A percentile compares a stretch with the other conserved stretches of the same genome.
Conservation (phyloP, 768 basidiomycete genomes). For the Boletus sensibilis region DNA sequence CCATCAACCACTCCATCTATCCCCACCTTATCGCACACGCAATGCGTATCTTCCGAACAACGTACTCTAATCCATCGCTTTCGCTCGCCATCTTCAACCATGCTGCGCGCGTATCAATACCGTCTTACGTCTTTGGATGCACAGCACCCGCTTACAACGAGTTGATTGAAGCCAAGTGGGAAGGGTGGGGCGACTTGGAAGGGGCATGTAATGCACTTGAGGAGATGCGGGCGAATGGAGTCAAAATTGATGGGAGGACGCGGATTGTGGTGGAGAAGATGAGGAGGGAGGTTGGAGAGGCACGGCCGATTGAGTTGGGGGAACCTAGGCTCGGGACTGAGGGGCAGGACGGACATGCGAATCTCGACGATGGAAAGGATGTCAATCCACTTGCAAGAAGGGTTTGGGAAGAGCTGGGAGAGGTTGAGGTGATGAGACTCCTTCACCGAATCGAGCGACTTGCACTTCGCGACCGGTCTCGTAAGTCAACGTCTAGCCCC, state of each 20-base stretch:
- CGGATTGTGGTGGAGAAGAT: conserved; percentile 60
- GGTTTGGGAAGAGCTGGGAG: conserved; percentile 41
- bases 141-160: conserved; percentile 88
- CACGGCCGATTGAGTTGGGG: conserved; percentile 43
- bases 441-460: conserved; percentile 52
- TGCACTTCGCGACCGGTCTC: conserved; percentile 25
- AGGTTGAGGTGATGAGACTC: conserved; percentile 51
- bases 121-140: conserved; percentile 88
- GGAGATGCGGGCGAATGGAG: conserved; percentile 83
- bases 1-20: conserved; percentile 64
- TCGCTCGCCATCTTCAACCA: conserved; percentile 82
- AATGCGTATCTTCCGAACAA: conserved; percentile 76
- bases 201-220: conserved; percentile 70
- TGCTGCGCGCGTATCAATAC: conserved; percentile 68
- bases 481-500: conserved; percentile 10
- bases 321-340: conserved; percentile 21
- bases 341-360: neutral
- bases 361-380: neutral
- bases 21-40: conserved; percentile 73
- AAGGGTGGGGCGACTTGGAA: conserved; percentile 74
- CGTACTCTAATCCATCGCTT: conserved; percentile 75
- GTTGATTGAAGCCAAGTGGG: conserved; percentile 83
- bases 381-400: conserved; percentile 41
- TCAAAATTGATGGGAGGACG: conserved; percentile 62
- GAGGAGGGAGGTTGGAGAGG: conserved; percentile 59